Base-by-base conservation (phyloP, 2,329 filamentous ascomycete genomes). In the Ophiosphaerella herpotricha region DNA sequence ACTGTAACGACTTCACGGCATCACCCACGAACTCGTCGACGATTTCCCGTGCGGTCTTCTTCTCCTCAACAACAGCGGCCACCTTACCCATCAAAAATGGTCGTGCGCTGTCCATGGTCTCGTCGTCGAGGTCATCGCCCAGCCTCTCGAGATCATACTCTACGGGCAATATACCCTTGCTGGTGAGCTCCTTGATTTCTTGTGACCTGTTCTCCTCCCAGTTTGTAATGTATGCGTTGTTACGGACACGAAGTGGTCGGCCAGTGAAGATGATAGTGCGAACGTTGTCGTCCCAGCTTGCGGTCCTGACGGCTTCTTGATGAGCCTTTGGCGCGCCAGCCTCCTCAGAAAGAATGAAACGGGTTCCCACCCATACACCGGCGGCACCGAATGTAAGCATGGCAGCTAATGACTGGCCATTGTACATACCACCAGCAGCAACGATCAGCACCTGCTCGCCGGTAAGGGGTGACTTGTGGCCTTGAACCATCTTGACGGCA, bases 181-280 rank as follows among this genome's bases (percentile, higher is more conserved):
- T 71, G 8, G 92, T 95, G 48, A 99, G 84, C 70, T 95, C 84
- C 82, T 92, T 95, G 76, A 99, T 96, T 82, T 99, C 94, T 34
- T 84, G 79, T 61, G 83, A 80, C 63, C 94, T 89, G 81, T 97
- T 94, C 67, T 88, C 87, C 79, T 99, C 93, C 94, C 94, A 99
- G 82, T 96, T 90, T 71, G 85, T 75, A 70, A 99, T 97, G 77
- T 99, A 99, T 6, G 88, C 76, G 80, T 97, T 99, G 72, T 85
- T 94, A 73, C 92, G 88, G 52, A 99, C 94, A 62, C 94, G 90
- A 71, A 99, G 82, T 32, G 94, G 94, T 50, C 94, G 90, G 48
- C 94, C 94, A 49, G 94, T 99, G 84, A 97, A 99, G 79, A 99
- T 99, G 75, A 97, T 90, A 42, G 94, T 99, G 72, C 91, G 89